phyloP scores from a whole-genome alignment of 768 basidiomycete species.

The Boletus sp. region DNA sequence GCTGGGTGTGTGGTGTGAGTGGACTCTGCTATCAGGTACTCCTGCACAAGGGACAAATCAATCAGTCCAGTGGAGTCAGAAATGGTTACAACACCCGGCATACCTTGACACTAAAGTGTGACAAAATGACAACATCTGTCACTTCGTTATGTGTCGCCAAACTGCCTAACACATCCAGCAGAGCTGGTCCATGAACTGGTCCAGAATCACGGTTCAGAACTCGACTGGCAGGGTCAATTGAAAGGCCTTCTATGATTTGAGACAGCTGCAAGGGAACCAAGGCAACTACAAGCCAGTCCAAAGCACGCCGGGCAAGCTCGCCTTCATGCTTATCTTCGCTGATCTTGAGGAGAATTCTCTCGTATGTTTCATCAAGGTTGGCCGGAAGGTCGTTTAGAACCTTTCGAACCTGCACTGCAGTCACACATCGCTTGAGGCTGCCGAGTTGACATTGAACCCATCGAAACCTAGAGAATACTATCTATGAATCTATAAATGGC shows the following conservation, averaged over 20 bases:
- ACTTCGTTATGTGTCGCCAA: background rate
- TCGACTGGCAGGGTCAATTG: background rate
- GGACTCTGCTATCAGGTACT: background rate
- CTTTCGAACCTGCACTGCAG: background rate
- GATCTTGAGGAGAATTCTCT: background rate
- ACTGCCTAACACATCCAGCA: too few species aligned
- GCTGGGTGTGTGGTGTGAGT: background rate
- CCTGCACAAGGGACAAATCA: too few species aligned
- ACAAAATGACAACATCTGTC: constrained; percentile 1
- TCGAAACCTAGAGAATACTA: constrained; percentile 6
- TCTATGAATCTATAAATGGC: background rate
- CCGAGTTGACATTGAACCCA: background rate
- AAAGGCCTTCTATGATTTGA: background rate
- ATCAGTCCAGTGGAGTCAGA: too few species aligned
- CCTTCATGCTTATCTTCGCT: too few species aligned
- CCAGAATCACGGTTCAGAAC: background rate
- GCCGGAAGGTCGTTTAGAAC: constrained; percentile 3
- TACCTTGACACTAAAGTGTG: background rate
- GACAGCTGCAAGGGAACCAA: background rate
- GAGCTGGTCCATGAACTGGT: too few species aligned
- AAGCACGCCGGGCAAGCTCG: too few species aligned
- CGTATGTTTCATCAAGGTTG: constrained; percentile 7
- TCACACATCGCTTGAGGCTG: background rate
- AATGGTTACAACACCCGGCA: too few species aligned
- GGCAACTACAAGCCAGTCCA: too few species aligned